Evolutionary conservation across 2,329 filamentous ascomycete genomes (phyloP).

Genomic region (Aspergillus sclerotialis): DNA sequence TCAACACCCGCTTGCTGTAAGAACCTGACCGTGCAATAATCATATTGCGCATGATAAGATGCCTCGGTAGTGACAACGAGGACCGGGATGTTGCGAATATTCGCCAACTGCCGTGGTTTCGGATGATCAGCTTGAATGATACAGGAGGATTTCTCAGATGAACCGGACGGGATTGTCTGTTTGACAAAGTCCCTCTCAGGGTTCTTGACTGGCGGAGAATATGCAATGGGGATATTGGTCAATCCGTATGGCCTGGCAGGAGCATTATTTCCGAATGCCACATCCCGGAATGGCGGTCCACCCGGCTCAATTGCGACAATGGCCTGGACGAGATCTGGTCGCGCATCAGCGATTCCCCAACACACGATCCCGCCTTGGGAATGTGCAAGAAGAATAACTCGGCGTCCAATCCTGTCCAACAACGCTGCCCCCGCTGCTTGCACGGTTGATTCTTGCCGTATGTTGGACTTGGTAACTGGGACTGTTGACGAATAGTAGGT

Average conservation of each 20-base stretch:
- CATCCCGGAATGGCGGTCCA: conserved; percentile 37
- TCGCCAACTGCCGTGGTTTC: conserved; percentile 39
- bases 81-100: conserved; percentile 44
- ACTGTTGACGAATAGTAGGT: conserved; percentile 17
- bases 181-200: conserved; percentile 7
- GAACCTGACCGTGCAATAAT: conserved; percentile 49
- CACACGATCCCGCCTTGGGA: conserved; percentile 43
- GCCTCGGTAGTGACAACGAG: conserved; percentile 48
- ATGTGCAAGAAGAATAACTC: conserved; percentile 37
- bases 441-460: conserved; percentile 11
- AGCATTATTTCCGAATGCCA: conserved; percentile 7
- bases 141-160: conserved; percentile 19
- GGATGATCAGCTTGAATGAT: conserved; percentile 29
- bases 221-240: conserved; percentile 13
- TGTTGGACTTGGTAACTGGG: conserved; percentile 10
- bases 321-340: conserved; percentile 42
- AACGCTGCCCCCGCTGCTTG: conserved; percentile 13
- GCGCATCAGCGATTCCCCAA: conserved; percentile 44
- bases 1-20: conserved; percentile 46
- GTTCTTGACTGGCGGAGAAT: conserved; percentile 7
- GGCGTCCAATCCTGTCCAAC: conserved; percentile 16
- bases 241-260: conserved; percentile 11
- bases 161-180: conserved; percentile 8
- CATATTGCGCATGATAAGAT: conserved; percentile 48
- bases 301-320: conserved; percentile 48